phyloP scores from a whole-genome alignment of 2,329 filamentous ascomycete genomes.

The Colletotrichum sansevieriae region DNA sequence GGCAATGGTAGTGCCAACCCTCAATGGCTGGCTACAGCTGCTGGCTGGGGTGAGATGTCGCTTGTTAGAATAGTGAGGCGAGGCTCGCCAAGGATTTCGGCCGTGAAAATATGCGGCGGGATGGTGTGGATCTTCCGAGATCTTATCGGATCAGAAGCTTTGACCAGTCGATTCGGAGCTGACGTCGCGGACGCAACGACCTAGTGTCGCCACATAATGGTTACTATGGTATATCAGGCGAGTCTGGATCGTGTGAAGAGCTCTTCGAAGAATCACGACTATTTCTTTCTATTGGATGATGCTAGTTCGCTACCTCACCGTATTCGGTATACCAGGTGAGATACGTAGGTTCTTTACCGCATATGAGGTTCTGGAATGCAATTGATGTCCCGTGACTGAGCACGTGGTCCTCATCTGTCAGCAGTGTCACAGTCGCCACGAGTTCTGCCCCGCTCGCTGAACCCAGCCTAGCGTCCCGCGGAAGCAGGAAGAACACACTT shows the following conservation, averaged over 20 bases:
- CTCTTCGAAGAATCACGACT: no score
- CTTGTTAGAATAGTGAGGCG: background rate
- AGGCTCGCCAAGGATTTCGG: constrained; percentile 5
- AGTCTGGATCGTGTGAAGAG: background rate
- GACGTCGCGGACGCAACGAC: background rate
- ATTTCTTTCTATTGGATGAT: no score
- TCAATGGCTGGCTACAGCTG: constrained; percentile 8
- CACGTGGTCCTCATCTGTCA: background rate
- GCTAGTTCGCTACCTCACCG: no score
- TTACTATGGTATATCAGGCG: background rate
- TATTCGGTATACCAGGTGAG: no score
- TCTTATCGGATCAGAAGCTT: constrained; percentile 39
- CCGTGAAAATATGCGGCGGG: constrained; percentile 15
- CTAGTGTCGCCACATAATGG: background rate
- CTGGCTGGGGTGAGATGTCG: background rate
- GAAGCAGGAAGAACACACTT: constrained; percentile 34
- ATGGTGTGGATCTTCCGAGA: constrained; percentile 13
- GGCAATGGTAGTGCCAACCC: constrained; percentile 11
- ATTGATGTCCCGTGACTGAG: background rate
- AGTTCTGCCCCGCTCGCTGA: constrained; percentile 19
- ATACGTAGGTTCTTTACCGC: background rate
- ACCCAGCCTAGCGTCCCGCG: constrained; percentile 33
- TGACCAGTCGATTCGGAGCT: constrained; percentile 30
- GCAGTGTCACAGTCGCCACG: constrained; percentile 1
- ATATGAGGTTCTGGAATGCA: no score